Conservation (phyloP, 352 stramenopile species). For the Pythium myriotylum region DNA sequence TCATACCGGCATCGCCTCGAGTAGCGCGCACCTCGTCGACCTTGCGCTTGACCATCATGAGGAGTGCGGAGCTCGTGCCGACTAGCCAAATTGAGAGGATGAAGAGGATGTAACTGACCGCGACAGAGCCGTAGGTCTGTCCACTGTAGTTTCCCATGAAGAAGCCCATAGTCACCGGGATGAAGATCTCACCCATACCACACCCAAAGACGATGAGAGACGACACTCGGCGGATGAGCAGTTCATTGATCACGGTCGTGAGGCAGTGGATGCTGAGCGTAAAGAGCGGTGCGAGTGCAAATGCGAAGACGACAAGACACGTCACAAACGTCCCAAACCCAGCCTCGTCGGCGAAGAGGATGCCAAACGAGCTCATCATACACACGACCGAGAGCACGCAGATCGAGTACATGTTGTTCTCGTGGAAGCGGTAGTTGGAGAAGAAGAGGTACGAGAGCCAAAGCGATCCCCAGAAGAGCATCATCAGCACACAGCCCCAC, state of each 20-base stretch:
- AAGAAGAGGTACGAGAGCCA: slow-evolving; percentile 79
- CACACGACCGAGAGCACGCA: slow-evolving; percentile 69
- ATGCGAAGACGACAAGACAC: slow-evolving; percentile 64
- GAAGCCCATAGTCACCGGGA: slow-evolving; percentile 86
- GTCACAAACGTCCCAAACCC: slow-evolving; percentile 55
- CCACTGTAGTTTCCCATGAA: slow-evolving; percentile 86
- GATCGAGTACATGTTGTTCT: slow-evolving; percentile 78
- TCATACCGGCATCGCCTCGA: background rate
- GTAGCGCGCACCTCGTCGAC: slow-evolving; percentile 41
- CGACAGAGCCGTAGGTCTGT: slow-evolving; percentile 67
- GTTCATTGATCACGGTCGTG: slow-evolving; percentile 81
- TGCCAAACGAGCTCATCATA: slow-evolving; percentile 61
- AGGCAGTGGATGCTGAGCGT: slow-evolving; percentile 84
- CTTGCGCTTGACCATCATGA: slow-evolving; percentile 72
- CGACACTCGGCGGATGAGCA: slow-evolving; percentile 74
- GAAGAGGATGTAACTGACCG: slow-evolving; percentile 81
- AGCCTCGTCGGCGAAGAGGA: slow-evolving; percentile 64
- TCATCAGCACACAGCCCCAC: slow-evolving; percentile 70
- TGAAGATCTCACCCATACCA: slow-evolving; percentile 82
- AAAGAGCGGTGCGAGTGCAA: slow-evolving; percentile 74
- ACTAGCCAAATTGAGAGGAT: slow-evolving; percentile 76
- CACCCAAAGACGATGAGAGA: slow-evolving; percentile 86
- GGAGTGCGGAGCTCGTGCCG: slow-evolving; percentile 61
- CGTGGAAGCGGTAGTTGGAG: slow-evolving; percentile 76
- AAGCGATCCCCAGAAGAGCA: slow-evolving; percentile 73